phyloP scores from a whole-genome alignment of 2,329 filamentous ascomycete species.

The Ophiocordyceps sinensis region DNA sequence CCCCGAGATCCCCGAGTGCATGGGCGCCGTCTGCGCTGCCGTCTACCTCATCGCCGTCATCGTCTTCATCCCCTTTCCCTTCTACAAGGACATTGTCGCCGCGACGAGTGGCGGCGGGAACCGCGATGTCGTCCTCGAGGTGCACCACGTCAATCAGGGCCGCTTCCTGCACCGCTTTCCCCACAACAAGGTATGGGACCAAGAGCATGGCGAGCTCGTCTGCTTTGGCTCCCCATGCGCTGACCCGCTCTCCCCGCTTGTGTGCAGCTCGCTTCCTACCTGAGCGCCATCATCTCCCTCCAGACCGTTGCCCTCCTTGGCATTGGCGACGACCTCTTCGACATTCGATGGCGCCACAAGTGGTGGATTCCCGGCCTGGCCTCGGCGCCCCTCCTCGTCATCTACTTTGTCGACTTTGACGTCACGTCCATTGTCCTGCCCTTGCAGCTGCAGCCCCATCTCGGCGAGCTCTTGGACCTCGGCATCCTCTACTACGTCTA shows the following conservation, averaged over 20 bases:
- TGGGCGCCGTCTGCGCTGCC: slow-evolving; percentile 86
- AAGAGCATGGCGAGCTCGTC: background rate
- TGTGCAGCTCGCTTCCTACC: slow-evolving; percentile 72
- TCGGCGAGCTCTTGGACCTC: slow-evolving; percentile 75
- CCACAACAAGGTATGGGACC: slow-evolving; percentile 61
- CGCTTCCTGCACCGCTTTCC: slow-evolving; percentile 84
- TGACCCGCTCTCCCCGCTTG: background rate
- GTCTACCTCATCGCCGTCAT: slow-evolving; percentile 86
- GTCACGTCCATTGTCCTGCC: slow-evolving; percentile 93
- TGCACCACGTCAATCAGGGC: slow-evolving; percentile 63
- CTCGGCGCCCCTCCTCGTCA: slow-evolving; percentile 80
- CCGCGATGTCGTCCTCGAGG: slow-evolving; percentile 65
- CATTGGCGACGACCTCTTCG: slow-evolving; percentile 90
- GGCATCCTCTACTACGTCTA: slow-evolving; percentile 82
- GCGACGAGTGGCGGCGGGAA: slow-evolving; percentile 91
- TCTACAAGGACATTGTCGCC: slow-evolving; percentile 95
- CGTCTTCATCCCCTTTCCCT: slow-evolving; percentile 88
- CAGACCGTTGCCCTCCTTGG: slow-evolving; percentile 85
- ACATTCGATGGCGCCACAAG: slow-evolving; percentile 98
- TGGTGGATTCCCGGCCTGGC: slow-evolving; percentile 94
- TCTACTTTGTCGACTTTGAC: slow-evolving; percentile 97
- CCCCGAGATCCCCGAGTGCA: slow-evolving; percentile 80
- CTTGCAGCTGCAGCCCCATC: slow-evolving; percentile 65
- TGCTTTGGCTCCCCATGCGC: background rate
- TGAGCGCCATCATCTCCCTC: slow-evolving; percentile 84